Evolutionary conservation across 192 early-diverging fungal species (phyloP).

Genomic region (Umbelopsis isabellina): DNA sequence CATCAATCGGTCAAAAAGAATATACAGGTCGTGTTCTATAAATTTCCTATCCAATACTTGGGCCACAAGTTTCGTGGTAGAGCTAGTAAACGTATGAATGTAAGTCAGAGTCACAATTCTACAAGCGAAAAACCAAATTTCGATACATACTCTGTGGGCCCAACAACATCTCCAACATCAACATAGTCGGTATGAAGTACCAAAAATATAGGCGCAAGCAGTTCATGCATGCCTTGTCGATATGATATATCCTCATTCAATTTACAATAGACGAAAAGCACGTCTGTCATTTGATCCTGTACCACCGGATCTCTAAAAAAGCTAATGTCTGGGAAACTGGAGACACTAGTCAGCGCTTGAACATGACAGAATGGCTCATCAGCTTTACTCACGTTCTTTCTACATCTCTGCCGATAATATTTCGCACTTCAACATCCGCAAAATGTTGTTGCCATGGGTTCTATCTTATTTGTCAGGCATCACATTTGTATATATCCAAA

Average conservation of each 20-base stretch:
- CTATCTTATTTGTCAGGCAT: conserved; percentile 38
- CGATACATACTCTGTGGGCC: conserved; percentile 33
- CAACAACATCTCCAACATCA: conserved; percentile 30
- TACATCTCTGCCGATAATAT: conserved; percentile 89
- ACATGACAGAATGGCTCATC: background rate
- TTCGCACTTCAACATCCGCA: conserved; percentile 80
- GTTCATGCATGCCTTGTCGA: conserved; percentile 98
- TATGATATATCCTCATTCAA: conserved; percentile 88
- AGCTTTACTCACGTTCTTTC: conserved; percentile 73
- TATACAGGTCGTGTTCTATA: conserved; percentile 87
- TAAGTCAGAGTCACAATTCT: background rate
- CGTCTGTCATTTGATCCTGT: conserved; percentile 73
- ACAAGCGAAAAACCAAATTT: background rate
- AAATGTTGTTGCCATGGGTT: conserved; percentile 97
- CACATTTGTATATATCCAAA: background rate
- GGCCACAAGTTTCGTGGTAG: conserved; percentile 44
- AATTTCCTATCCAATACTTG: conserved; percentile 69
- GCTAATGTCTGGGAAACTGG: conserved; percentile 86
- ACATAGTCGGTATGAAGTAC: conserved; percentile 75
- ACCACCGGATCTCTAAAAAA: conserved; percentile 70
- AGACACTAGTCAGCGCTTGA: background rate
- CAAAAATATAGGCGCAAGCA: conserved; percentile 82
- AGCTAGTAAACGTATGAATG: conserved; percentile 26
- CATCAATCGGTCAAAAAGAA: conserved; percentile 86
- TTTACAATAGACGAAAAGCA: conserved; percentile 93